Base-by-base conservation (phyloP, 1,284 basidiomycete species). In the Salmacisia buchloeana region DNA sequence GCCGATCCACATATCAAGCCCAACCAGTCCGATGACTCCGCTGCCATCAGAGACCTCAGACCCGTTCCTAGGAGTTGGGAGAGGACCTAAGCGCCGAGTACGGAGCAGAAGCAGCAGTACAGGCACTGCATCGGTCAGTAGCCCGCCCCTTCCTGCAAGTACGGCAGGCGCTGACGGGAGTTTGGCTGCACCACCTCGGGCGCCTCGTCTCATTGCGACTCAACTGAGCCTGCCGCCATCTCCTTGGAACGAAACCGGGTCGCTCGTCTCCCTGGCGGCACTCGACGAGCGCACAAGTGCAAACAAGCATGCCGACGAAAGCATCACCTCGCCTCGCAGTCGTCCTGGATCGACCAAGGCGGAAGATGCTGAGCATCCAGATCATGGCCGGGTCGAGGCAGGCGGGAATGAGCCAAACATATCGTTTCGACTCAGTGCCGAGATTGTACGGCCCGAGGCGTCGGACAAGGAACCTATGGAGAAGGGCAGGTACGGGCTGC, bases 171-270 rank as follows among this genome's bases (percentile, higher is more conserved):
- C n/a, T n/a, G n/a, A n/a, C n/a, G n/a, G n/a, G n/a, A n/a, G n/a
- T n/a, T n/a, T n/a, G n/a, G n/a, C n/a, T n/a, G n/a, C n/a, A n/a
- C n/a, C 68, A 33, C 71, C 72, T 2, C 58, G 65, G 15, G 71
- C 71, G 27, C 72, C 73, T 25, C 63, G 66, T 29, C 56, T 74
- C 33, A 71, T 29, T 1, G 69, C 73, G 3, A 75, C 73, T 0
- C 62, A 71, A 57, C 65, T 75, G 43, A 70, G 69, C 46, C 34
- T 74, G 23, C 73, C 73, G 2, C 72, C 73, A 23, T 75, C 73
- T 18, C 73, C 73, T 1, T 75, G 73, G 73, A 69, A n/a, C 21
- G 46, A 27, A 3, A 10, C 18, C 36, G 10, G 18, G 36, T 9
- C 18, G 9, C 36, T 9, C 36, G 36, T 38, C 36, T 38, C 36